These are phyloP conservation scores for Sclerotinia borealis DNA, from an alignment of 2,329 filamentous ascomycete genomes.

Conservation along the genomic window DNA sequence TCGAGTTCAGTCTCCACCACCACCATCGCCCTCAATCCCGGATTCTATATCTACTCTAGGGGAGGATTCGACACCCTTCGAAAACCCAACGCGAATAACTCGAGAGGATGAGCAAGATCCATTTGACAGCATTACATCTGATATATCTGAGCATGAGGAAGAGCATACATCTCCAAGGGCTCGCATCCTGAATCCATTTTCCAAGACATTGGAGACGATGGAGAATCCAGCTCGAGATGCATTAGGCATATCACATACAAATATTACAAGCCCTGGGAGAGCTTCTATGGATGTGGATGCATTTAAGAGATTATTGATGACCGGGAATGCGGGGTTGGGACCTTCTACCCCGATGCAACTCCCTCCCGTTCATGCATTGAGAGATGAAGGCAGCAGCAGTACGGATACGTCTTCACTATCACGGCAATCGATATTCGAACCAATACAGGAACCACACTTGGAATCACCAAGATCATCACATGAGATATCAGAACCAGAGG, in stretches of 20 bases:
- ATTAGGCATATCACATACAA: slow-evolving; percentile 15
- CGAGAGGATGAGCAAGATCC: slow-evolving; percentile 29
- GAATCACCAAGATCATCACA: slow-evolving; percentile 53
- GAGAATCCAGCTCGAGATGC: slow-evolving; percentile 34
- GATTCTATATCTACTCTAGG: slow-evolving; percentile 40
- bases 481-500: slow-evolving; percentile 51
- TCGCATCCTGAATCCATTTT: slow-evolving; percentile 47
- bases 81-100: slow-evolving; percentile 29
- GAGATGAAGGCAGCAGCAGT: slow-evolving; percentile 43
- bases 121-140: slow-evolving; percentile 32
- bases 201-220: slow-evolving; percentile 48
- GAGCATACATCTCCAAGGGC: slow-evolving; percentile 23
- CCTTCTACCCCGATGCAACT: slow-evolving; percentile 29
- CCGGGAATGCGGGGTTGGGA: slow-evolving; percentile 50
- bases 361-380: slow-evolving; percentile 23
- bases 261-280: slow-evolving; percentile 30
- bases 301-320: slow-evolving; percentile 71
- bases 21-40: slow-evolving; percentile 43
- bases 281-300: slow-evolving; percentile 66
- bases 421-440: slow-evolving; percentile 52
- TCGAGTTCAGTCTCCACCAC: slow-evolving; percentile 58
- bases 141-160: slow-evolving; percentile 27
- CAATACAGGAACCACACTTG: slow-evolving; percentile 36
- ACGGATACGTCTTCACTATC: slow-evolving; percentile 55
- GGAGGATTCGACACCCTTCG: slow-evolving; percentile 20